Evolutionary conservation across 2,329 filamentous ascomycete genomes (phyloP), one percentile per base, ranked within the genome.

Genomic region (Claviceps pusilla): DNA sequence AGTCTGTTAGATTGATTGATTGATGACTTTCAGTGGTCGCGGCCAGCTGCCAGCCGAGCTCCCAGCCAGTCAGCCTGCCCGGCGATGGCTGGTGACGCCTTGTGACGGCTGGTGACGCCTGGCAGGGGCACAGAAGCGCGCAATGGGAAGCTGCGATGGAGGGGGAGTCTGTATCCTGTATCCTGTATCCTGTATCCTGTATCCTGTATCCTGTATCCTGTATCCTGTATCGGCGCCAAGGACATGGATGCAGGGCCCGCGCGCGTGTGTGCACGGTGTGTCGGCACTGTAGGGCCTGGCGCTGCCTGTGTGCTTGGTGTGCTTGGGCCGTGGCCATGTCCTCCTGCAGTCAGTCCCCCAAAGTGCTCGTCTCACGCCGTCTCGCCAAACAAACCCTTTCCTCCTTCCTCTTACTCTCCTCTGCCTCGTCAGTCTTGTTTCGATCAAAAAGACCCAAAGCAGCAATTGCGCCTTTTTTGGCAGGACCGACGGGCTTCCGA

Each of bases 401-500:
- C 59, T 54, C 49, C 50, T 51, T 43, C 29, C 51, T 47, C 52
- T 59, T 55, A 57, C 55, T 61, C 56, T 54, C 57, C 56, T 55
- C 53, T 43, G 42, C 39, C 29, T 51, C 42, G 7, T 24, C 47
- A 24, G 24, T 24, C 24, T 24, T 48, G 14, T 39, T 48, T 47
- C 56, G 31, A 33, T 4, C 31, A 33, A 33, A 33, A 24, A 45
- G 9, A 16, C 19, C 29, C 52, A 52, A 59, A 59, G 59, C 63
- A 61, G 59, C 58, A 61, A 57, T 56, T 57, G 56, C 62, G 60
- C 62, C 60, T 60, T 57, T 57, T 24, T 39, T 57, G 61, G 56
- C 58, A 41, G 50, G 41, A 51, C 43, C 43, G 50, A 53, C 50
- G 57, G 60, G 58, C 59, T 60, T 35, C 41, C 16, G 50, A 31